A percentile compares a stretch with the other conserved stretches of the same genome.
Conservation (phyloP, 768 basidiomycete species). For the Leccinum olivaceopallidum region DNA sequence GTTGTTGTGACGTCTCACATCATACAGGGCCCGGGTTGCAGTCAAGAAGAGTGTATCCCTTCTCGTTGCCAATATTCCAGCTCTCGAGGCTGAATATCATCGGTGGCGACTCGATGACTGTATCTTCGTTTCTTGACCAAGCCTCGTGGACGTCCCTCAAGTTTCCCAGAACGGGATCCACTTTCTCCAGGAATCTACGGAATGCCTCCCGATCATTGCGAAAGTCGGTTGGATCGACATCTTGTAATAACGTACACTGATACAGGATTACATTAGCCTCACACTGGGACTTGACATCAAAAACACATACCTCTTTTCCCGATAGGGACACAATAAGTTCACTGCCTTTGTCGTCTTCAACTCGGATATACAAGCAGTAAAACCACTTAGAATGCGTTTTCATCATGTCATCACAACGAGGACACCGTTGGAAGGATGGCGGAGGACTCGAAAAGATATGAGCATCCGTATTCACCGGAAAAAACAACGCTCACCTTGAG, state of each 20-base stretch:
- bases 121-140: constrained; percentile 23
- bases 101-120: constrained; percentile 24
- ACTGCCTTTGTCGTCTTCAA: constrained; percentile 50
- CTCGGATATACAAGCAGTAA: constrained; percentile 49
- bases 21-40: constrained; percentile 12
- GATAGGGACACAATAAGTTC: constrained; percentile 49
- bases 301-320: constrained; percentile 42
- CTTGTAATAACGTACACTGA: constrained; percentile 47
- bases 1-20: not conserved
- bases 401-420: constrained; percentile 53
- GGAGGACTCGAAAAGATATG: constrained; percentile 41
- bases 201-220: constrained; percentile 40
- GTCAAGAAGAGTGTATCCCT: constrained; percentile 26
- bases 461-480: not conserved
- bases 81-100: constrained; percentile 33
- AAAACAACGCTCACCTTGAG: constrained; percentile 39
- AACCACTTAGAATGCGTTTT: constrained; percentile 47
- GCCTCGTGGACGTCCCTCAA: constrained; percentile 42
- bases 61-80: constrained; percentile 25
- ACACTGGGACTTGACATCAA: not conserved
- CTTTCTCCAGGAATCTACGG: constrained; percentile 37
- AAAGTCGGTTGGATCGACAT: constrained; percentile 45
- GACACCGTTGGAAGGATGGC: constrained; percentile 43
- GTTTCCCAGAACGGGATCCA: constrained; percentile 50
- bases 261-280: not conserved